Conservation (phyloP, 2,329 filamentous ascomycete species). For the Stagonosporopsis chrysanthemi region DNA sequence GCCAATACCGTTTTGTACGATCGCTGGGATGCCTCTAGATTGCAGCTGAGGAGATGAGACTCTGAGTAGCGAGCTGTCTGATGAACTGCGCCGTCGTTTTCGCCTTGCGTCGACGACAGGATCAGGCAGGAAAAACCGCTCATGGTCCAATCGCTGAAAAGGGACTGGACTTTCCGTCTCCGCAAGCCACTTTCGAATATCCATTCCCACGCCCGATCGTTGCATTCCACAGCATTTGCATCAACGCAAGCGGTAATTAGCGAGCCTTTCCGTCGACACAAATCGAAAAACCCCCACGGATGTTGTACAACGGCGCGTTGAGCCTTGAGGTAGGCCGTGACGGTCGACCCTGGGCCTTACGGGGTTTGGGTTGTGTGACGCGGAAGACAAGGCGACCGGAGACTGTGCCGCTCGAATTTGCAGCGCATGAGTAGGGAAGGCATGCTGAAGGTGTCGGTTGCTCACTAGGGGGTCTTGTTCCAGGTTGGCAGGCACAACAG, state of each 20-base stretch:
- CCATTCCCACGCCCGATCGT: conserved; percentile 42
- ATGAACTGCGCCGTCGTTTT: conserved; percentile 45
- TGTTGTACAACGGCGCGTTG: conserved; percentile 37
- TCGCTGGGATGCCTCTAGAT: conserved; percentile 15
- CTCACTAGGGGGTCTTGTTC: background rate
- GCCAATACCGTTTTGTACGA: conserved; percentile 6
- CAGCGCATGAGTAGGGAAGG: conserved; percentile 1
- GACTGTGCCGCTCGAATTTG: background rate
- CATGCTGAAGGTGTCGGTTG: background rate
- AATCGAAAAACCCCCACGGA: background rate
- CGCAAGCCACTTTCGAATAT: conserved; percentile 56
- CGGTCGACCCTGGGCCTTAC: conserved; percentile 19
- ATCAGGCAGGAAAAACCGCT: conserved; percentile 31
- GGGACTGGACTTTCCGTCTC: conserved; percentile 48
- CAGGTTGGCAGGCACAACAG: conserved; percentile 6
- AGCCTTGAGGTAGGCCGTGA: conserved; percentile 25
- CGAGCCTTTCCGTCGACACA: conserved; percentile 29
- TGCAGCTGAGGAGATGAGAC: conserved; percentile 19
- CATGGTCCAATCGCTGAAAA: conserved; percentile 28
- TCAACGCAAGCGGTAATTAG: conserved; percentile 16
- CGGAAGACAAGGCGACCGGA: conserved; percentile 3
- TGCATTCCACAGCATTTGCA: conserved; percentile 11
- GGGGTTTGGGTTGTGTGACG: conserved; percentile 38
- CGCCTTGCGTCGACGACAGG: conserved; percentile 29
- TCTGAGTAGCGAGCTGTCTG: conserved; percentile 51